Conservation (phyloP, 2,329 filamentous ascomycete species). For the Scedosporium aurantiacum region DNA sequence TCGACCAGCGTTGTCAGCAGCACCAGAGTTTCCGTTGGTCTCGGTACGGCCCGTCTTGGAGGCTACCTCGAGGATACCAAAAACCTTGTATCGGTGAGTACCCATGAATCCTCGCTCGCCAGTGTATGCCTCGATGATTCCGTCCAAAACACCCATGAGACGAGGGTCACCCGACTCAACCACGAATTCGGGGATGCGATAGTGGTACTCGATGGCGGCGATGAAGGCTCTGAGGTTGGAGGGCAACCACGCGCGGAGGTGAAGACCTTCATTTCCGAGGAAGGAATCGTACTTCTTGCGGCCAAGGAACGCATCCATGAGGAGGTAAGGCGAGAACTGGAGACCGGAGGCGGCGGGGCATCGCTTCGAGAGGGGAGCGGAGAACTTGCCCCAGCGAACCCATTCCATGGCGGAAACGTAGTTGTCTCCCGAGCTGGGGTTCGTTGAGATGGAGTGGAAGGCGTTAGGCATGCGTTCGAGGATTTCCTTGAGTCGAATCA, state of each 20-base stretch:
- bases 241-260: constrained; percentile 41
- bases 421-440: constrained; percentile 39
- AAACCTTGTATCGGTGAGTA: constrained; percentile 45
- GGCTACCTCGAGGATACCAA: constrained; percentile 42
- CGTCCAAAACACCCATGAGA: constrained; percentile 41
- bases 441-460: constrained; percentile 42
- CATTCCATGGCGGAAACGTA: constrained; percentile 36
- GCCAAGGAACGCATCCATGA: constrained; percentile 45
- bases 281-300: constrained; percentile 40
- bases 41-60: constrained; percentile 41
- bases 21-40: constrained; percentile 39
- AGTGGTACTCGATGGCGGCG: constrained; percentile 42
- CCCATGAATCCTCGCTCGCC: constrained; percentile 47
- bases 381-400: constrained; percentile 41
- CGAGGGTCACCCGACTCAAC: constrained; percentile 35
- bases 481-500: constrained; percentile 41
- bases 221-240: constrained; percentile 44
- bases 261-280: constrained; percentile 38
- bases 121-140: constrained; percentile 43
- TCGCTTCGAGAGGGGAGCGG: constrained; percentile 35
- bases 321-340: constrained; percentile 39
- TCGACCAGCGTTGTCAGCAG: constrained; percentile 25
- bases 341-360: constrained; percentile 40
- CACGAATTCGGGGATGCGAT: constrained; percentile 41
- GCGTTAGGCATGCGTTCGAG: constrained; percentile 42